phyloP scores from a whole-genome alignment of 257 asterid species.

The Scutellaria barbata region DNA sequence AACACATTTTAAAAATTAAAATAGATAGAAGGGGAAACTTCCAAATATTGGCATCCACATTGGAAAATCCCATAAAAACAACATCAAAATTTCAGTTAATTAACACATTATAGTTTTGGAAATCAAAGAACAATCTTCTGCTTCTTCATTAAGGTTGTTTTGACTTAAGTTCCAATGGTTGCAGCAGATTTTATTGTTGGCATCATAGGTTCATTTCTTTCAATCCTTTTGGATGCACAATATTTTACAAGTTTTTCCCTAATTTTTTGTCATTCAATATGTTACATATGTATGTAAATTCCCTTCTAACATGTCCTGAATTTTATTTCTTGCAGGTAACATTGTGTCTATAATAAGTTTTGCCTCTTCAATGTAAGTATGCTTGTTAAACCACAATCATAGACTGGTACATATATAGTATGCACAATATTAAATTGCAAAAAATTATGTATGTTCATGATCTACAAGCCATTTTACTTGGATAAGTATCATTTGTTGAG shows the following conservation, averaged over 20 bases:
- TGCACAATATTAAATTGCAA: not conserved
- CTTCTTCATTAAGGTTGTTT: not conserved
- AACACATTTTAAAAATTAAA: not conserved
- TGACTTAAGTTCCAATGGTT: conserved; percentile 34
- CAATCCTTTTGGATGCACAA: not conserved
- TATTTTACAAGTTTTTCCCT: not conserved
- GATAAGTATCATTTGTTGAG: too few relatives aligned
- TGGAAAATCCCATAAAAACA: conserved; percentile 14
- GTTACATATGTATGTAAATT: not conserved
- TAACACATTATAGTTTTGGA: not conserved
- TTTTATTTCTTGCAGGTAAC: conserved; percentile 47
- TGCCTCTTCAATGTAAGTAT: conserved; percentile 58
- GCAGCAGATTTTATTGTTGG: conserved; percentile 41
- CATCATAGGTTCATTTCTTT: conserved; percentile 33
- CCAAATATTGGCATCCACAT: conserved; percentile 34
- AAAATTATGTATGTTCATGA: too few relatives aligned
- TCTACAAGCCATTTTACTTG: too few relatives aligned
- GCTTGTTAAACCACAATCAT: not conserved
- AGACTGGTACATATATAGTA: not conserved
- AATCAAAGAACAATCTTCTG: not conserved
- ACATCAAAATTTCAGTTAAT: not conserved
- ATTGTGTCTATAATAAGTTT: conserved; percentile 58
- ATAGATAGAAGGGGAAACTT: not conserved
- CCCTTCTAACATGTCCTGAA: not conserved
- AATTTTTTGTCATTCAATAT: not conserved